These are phyloP conservation scores for Cladosporium sp. DNA, from an alignment of 2,329 filamentous ascomycete genomes.

Conservation along the genomic window DNA sequence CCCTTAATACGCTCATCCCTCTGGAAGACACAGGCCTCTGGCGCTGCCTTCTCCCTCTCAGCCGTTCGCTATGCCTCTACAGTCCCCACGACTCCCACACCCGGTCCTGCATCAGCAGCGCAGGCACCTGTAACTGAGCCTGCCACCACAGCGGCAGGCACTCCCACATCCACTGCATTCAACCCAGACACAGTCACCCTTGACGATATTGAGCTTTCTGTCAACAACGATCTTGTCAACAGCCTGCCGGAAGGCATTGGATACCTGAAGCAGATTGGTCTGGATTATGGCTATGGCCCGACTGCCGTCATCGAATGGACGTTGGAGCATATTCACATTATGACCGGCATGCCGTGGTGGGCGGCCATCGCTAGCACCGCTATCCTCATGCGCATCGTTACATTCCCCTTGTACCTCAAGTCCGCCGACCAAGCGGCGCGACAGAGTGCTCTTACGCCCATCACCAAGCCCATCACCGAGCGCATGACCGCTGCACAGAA, in stretches of 20 bases:
- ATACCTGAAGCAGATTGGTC: constrained; percentile 74
- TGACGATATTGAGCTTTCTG: constrained; percentile 33
- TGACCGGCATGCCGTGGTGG: constrained; percentile 75
- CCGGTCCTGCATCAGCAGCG: constrained; percentile 22
- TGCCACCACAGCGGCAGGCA: constrained; percentile 16
- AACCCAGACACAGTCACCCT: constrained; percentile 33
- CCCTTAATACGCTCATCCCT: background rate
- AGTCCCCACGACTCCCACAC: constrained; percentile 27
- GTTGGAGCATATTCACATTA: constrained; percentile 80
- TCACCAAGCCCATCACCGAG: constrained; percentile 53
- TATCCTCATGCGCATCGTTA: constrained; percentile 57
- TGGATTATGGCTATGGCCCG: constrained; percentile 83
- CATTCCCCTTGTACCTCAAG: constrained; percentile 63
- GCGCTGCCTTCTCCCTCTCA: constrained; percentile 15
- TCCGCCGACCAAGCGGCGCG: constrained; percentile 61
- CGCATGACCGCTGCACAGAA: constrained; percentile 47
- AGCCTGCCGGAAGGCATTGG: constrained; percentile 71
- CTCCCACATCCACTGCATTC: constrained; percentile 15
- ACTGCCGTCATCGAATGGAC: constrained; percentile 69
- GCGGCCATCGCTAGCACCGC: constrained; percentile 65
- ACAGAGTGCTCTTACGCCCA: constrained; percentile 57
- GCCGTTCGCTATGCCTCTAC: constrained; percentile 26
- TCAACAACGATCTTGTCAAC: constrained; percentile 39
- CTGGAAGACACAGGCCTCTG: background rate
- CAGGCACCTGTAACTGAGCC: constrained; percentile 21